Conservation (phyloP, 2,329 filamentous ascomycete species). For the Monilinia fructicola region DNA sequence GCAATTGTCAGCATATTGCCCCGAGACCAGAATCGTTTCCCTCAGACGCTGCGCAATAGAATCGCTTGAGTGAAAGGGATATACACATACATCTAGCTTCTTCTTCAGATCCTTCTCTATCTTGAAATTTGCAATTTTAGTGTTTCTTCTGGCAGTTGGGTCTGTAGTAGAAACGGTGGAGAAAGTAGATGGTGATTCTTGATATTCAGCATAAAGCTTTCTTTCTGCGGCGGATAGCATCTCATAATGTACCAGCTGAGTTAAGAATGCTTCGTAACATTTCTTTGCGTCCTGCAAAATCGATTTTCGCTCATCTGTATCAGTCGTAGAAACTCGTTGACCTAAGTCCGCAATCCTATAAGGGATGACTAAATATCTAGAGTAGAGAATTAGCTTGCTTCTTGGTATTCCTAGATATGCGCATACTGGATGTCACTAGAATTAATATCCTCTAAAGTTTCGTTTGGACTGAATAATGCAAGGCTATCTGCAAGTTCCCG, state of each 20-base stretch:
- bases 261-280: slow-evolving; percentile 76
- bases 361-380: slow-evolving; percentile 71
- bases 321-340: slow-evolving; percentile 60
- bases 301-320: slow-evolving; percentile 54
- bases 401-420: not conserved
- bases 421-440: slow-evolving; percentile 77
- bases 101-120: slow-evolving; percentile 82
- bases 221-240: slow-evolving; percentile 65
- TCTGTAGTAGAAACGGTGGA: slow-evolving; percentile 65
- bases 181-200: slow-evolving; percentile 70
- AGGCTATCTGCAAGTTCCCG: slow-evolving; percentile 66
- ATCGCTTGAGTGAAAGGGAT: slow-evolving; percentile 35
- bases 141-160: slow-evolving; percentile 69
- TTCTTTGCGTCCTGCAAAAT: slow-evolving; percentile 64
- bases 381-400: slow-evolving; percentile 26
- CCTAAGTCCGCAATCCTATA: slow-evolving; percentile 79
- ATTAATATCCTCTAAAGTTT: slow-evolving; percentile 80
- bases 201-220: slow-evolving; percentile 70
- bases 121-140: slow-evolving; percentile 82
- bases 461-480: slow-evolving; percentile 87
- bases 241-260: slow-evolving; percentile 74
- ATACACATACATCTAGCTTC: slow-evolving; percentile 66
- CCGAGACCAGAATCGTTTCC: not conserved
- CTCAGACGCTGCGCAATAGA: not conserved
- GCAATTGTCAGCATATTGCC: slow-evolving; percentile 36